Evolutionary conservation across 106 monocot genomes (phyloP).

Genomic region (Dendrobium catenatum): DNA sequence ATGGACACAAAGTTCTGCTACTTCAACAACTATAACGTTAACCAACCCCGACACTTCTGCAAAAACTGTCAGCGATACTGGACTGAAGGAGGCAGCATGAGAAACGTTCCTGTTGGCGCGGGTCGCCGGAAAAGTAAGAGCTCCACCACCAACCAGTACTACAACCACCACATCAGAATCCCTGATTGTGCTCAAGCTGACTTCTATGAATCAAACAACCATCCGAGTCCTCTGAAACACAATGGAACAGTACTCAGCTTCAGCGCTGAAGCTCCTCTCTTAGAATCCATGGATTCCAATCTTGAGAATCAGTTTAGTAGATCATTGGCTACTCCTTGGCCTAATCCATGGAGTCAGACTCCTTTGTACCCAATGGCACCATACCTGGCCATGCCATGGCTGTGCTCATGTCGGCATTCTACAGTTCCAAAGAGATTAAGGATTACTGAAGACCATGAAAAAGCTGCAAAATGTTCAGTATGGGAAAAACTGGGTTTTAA

Average conservation of each 20-base stretch:
- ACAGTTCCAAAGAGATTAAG: conserved; percentile 43
- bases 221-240: conserved; percentile 7
- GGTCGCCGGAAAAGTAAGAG: conserved; percentile 39
- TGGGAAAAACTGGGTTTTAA: conserved; percentile 42
- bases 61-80: conserved; percentile 46
- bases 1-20: conserved; percentile 49
- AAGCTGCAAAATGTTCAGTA: conserved; percentile 53
- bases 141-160: not conserved
- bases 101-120: conserved; percentile 43
- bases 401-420: not conserved
- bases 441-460: conserved; percentile 43
- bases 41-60: conserved; percentile 49
- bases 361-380: conserved; percentile 8
- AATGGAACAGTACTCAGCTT: conserved; percentile 46
- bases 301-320: conserved; percentile 15
- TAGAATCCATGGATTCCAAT: conserved; percentile 27
- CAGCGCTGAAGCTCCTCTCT: conserved; percentile 23
- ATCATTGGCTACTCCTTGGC: conserved; percentile 16
- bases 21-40: conserved; percentile 50
- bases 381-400: not conserved
- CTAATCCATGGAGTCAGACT: conserved; percentile 28
- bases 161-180: not conserved
- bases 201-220: conserved; percentile 4
- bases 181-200: conserved; percentile 6
- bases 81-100: conserved; percentile 41